Evolutionary conservation across 2,329 filamentous ascomycete species (phyloP).

Genomic region (Bipolaris gigantea): DNA sequence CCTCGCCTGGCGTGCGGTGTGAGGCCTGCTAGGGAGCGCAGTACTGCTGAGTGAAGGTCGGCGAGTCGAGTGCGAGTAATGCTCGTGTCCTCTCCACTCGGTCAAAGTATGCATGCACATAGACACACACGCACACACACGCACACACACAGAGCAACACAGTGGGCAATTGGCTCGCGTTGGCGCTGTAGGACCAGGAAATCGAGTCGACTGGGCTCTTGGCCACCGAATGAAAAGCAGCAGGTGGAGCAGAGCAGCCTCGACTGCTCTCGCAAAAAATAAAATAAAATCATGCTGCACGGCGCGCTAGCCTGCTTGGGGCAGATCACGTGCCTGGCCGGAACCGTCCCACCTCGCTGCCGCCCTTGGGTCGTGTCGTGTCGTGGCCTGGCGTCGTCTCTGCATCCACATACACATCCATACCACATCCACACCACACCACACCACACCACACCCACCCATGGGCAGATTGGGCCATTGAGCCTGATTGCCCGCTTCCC

Average conservation of each 20-base stretch:
- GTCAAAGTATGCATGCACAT: too few relatives aligned
- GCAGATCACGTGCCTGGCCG: conserved; percentile 1
- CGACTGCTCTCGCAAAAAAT: conserved; percentile 4
- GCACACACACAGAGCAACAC: background rate
- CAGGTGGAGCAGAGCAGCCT: conserved; percentile 2
- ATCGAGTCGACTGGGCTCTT: background rate
- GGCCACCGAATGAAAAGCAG: background rate
- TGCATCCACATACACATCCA: conserved; percentile 9
- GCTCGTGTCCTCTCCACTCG: too few relatives aligned
- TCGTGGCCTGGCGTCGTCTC: too few relatives aligned
- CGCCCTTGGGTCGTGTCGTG: background rate
- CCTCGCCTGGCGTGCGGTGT: background rate
- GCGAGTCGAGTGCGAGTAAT: background rate
- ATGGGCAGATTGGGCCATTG: conserved; percentile 6
- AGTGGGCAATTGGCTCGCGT: background rate
- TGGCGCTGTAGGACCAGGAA: background rate
- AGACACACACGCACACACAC: too few relatives aligned
- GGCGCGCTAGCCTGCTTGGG: conserved; percentile 1
- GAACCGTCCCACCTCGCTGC: conserved; percentile 1
- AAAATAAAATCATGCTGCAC: background rate
- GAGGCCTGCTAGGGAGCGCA: background rate
- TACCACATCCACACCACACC: too few relatives aligned
- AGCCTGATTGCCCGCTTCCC: conserved; percentile 25
- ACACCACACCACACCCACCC: too few relatives aligned
- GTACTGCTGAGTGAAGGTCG: background rate